Conservation (phyloP, 139 green algal genomes). For the Chlorella vulgaris region DNA sequence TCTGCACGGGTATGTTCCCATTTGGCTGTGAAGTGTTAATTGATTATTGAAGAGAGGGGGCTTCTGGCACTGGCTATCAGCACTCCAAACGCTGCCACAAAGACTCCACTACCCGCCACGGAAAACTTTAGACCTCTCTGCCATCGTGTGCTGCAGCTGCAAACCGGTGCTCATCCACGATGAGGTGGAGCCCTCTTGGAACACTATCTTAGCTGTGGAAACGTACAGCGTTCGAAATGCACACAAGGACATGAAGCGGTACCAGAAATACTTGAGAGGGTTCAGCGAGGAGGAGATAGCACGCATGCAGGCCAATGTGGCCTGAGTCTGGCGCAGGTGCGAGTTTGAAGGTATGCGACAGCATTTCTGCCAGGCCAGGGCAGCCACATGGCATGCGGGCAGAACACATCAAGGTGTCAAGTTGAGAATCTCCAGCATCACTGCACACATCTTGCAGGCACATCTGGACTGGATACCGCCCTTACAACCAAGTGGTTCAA, state of each 20-base stretch:
- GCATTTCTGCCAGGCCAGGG: neutral
- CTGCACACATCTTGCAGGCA: neutral
- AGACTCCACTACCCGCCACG: neutral
- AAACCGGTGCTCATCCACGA: constrained; percentile 5
- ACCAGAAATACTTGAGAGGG: neutral
- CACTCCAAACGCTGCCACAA: neutral
- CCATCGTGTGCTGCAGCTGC: neutral
- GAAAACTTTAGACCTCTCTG: neutral
- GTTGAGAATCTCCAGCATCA: no score
- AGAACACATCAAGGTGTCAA: no score
- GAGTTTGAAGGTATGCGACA: neutral
- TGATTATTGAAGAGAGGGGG: neutral
- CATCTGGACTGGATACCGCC: neutral
- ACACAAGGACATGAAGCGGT: neutral
- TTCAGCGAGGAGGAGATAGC: neutral
- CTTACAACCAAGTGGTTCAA: neutral
- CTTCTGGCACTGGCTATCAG: neutral
- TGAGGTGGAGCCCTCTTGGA: neutral
- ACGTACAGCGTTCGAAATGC: neutral
- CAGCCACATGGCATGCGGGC: neutral
- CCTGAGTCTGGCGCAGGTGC: constrained; percentile 8
- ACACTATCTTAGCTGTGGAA: neutral
- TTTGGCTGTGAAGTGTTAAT: no score
- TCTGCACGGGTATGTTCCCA: constrained; percentile 4
- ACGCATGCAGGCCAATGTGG: neutral